Evolutionary conservation across 2,329 filamentous ascomycete genomes (phyloP).

Genomic region (Pestalotiopsis sp.): DNA sequence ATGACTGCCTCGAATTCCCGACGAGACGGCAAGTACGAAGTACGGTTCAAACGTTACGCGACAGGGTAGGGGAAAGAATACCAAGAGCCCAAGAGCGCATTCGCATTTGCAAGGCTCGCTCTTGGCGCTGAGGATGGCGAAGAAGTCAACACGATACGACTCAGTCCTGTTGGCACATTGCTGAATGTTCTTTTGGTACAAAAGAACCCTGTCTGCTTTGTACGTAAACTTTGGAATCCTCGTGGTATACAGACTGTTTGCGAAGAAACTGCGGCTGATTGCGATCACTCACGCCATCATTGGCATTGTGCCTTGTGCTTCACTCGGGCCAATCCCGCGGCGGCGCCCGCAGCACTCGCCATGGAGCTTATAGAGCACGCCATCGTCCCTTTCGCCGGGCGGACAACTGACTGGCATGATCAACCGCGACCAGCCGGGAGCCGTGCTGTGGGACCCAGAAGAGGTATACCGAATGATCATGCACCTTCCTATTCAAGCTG

Average conservation of each 20-base stretch:
- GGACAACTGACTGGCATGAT: not conserved
- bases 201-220: not conserved
- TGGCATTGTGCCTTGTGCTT: not conserved
- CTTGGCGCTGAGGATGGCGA: not conserved
- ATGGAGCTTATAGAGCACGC: not conserved
- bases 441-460: not conserved
- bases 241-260: not conserved
- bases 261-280: not conserved
- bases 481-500: not conserved
- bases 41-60: not conserved
- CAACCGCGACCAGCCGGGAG: not conserved
- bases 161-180: not conserved
- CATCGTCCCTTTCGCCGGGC: not conserved
- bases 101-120: not conserved
- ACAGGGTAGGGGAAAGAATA: not conserved
- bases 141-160: not conserved
- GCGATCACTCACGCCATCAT: not conserved
- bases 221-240: not conserved
- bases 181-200: not conserved
- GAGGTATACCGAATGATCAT: too few relatives aligned
- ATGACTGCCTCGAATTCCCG: not conserved
- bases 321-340: not conserved
- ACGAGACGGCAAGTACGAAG: not conserved
- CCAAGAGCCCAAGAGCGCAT: not conserved
- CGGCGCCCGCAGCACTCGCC: not conserved